Evolutionary conservation across 768 basidiomycete genomes (phyloP), one percentile per base, ranked within the genome.

Genomic region (Hypholoma sublateritium): DNA sequence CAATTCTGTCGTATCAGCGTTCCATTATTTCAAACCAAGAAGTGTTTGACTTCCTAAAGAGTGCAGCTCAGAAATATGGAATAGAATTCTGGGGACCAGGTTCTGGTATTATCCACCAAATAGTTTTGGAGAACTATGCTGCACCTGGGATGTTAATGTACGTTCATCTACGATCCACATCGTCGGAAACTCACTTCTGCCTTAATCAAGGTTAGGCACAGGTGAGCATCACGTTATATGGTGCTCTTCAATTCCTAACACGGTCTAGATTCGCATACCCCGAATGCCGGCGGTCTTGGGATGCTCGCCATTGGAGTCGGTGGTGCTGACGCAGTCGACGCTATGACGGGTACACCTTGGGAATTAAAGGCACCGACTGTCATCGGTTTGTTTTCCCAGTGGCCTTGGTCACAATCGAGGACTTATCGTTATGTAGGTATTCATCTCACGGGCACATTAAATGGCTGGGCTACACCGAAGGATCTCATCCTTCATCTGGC

Each of bases 11-110:
- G 50, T 43, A 39, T 3, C 63, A 95, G 91, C 80, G 86, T 34
- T 94, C 95, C 5, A 87, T 98, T 59, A 78, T 85, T 37, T 86
- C 87, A 11, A 98, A 98, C 70, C 84, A 92, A 75, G 97, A 99
- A 70, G 96, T 99, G 12, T 99, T 98, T 66, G 93, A 98, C 67
- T 99, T 99, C 70, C 76, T 99, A 57, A 87, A 96, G 73, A 95
- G 93, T 62, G 94, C 95, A 14, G 87, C 91, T 25, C 81, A 80
- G 62, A 94, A 92, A 70, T 93, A 93, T 68, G 92, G 96, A 28
- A 97, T 98, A 62, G 96, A 98, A 73, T 99, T 98, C 72, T 98
- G 97, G 96, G 79, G 83, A 65, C 97, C 97, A 32, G 97, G 97
- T n/a, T 91, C 88, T 50, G 91, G 91, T 17, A 94, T 93, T 60